phyloP scores from a whole-genome alignment of 148 eudicot species.

The Rhododendron ovatum region DNA sequence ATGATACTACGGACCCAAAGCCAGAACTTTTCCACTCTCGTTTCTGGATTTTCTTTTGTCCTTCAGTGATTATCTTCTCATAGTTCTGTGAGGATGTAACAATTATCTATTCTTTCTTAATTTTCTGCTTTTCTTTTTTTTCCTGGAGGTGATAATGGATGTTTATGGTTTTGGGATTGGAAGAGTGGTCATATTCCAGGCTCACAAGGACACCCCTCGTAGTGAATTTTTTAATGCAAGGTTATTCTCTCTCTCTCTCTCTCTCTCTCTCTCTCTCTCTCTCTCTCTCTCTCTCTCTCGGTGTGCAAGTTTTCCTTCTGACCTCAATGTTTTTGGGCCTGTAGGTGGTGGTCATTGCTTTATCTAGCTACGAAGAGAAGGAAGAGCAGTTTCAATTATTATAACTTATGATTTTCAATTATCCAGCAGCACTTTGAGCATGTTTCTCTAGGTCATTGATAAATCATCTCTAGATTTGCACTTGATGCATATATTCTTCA shows the following conservation, averaged over 20 bases:
- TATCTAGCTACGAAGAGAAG: constrained; percentile 90
- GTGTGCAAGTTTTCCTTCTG: no score
- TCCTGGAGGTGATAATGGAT: constrained; percentile 82
- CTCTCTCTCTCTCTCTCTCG: no score
- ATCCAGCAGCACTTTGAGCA: neutral
- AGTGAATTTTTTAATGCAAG: no score
- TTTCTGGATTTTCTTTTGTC: neutral
- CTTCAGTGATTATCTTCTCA: neutral
- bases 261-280: no score
- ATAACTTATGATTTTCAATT: neutral
- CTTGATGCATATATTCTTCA: no score
- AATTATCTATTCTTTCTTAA: neutral
- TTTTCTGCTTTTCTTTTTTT: neutral
- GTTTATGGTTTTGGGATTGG: constrained; percentile 99
- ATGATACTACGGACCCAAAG: neutral
- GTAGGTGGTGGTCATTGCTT: no score
- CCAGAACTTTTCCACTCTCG: neutral
- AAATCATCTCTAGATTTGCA: no score
- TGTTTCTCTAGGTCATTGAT: no score
- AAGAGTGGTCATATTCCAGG: constrained; percentile 95
- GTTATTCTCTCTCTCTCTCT: no score
- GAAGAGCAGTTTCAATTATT: constrained; percentile 60
- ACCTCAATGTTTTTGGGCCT: no score
- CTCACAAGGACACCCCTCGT: no score
- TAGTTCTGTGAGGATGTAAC: neutral